A percentile compares a stretch with the other conserved stretches of the same genome.
These are phyloP conservation scores for Cyberlindnera bimundalis DNA, from an alignment of 805 yeast genomes.

Conservation along the genomic window DNA sequence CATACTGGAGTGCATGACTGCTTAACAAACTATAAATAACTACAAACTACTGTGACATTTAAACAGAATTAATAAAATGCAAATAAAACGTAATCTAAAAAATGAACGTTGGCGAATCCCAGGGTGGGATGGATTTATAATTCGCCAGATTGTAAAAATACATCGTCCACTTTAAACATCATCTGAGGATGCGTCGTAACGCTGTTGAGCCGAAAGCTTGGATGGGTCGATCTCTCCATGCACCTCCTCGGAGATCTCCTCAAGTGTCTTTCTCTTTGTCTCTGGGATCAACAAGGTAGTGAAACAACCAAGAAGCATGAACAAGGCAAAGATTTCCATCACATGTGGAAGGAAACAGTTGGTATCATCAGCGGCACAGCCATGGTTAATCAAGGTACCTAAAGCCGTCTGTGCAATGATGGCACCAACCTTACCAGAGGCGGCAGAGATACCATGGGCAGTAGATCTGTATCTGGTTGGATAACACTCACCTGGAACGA, in stretches of 20 bases:
- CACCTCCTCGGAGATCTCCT: slow-evolving; percentile 73
- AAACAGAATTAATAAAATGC: too few species aligned
- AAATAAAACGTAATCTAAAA: too few species aligned
- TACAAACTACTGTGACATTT: too few species aligned
- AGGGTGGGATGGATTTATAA: too few species aligned
- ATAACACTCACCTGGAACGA: slow-evolving; percentile 87
- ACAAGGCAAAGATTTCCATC: slow-evolving; percentile 89
- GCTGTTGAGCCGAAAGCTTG: slow-evolving; percentile 27
- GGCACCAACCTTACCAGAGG: slow-evolving; percentile 89
- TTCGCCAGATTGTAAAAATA: too few species aligned
- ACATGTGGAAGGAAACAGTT: slow-evolving; percentile 89
- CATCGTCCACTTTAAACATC: slow-evolving; percentile 13
- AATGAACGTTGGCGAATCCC: too few species aligned
- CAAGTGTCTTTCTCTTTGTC: slow-evolving; percentile 88
- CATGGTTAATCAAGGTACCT: slow-evolving; percentile 79
- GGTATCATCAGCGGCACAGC: slow-evolving; percentile 52
- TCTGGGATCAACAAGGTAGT: slow-evolving; percentile 75
- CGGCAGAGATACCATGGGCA: slow-evolving; percentile 94
- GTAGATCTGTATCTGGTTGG: slow-evolving; percentile 96
- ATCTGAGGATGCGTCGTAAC: slow-evolving; percentile 19
- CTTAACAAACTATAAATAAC: too few species aligned
- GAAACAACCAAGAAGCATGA: slow-evolving; percentile 79
- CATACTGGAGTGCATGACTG: too few species aligned
- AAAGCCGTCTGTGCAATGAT: slow-evolving; percentile 85
- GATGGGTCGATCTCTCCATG: slow-evolving; percentile 73